phyloP scores from a whole-genome alignment of 768 basidiomycete genomes.

The Exsudoporus frostii region DNA sequence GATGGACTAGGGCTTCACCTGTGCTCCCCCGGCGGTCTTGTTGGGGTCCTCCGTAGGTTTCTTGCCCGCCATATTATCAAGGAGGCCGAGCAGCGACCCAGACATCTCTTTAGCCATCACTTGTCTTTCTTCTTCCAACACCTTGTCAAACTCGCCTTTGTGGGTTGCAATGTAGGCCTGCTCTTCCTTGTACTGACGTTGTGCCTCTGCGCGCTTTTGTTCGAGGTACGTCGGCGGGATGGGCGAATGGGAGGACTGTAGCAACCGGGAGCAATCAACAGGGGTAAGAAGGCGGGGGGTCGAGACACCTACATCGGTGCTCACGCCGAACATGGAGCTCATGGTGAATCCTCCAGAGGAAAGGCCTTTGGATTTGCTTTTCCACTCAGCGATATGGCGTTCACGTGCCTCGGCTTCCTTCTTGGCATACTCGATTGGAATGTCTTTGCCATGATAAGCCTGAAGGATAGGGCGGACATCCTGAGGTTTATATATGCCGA shows the following conservation, averaged over 20 bases:
- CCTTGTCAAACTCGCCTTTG: slow-evolving; percentile 47
- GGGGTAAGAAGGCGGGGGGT: background rate
- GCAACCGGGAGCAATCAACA: background rate
- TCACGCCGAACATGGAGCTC: slow-evolving; percentile 41
- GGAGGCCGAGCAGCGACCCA: slow-evolving; percentile 37
- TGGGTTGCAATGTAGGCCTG: slow-evolving; percentile 50
- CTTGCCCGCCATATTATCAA: slow-evolving; percentile 24
- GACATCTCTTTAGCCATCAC: slow-evolving; percentile 47
- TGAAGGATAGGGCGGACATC: slow-evolving; percentile 88
- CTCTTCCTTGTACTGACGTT: slow-evolving; percentile 50
- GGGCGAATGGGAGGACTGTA: slow-evolving; percentile 27
- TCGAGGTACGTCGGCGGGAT: slow-evolving; percentile 51
- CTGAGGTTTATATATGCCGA: slow-evolving; percentile 83
- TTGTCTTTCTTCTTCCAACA: slow-evolving; percentile 52
- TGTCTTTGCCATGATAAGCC: slow-evolving; percentile 83
- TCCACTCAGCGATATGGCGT: slow-evolving; percentile 80
- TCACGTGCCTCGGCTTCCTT: slow-evolving; percentile 82
- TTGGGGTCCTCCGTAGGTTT: slow-evolving; percentile 9
- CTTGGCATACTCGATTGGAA: slow-evolving; percentile 85
- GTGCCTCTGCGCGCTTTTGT: slow-evolving; percentile 49
- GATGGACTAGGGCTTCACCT: slow-evolving; percentile 4
- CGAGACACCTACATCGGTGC: slow-evolving; percentile 27
- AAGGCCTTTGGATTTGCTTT: slow-evolving; percentile 40
- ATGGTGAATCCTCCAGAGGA: slow-evolving; percentile 42
- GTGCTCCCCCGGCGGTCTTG: slow-evolving; percentile 8